Evolutionary conservation across 441 rosid species (phyloP).

Genomic region (Monsonia emarginata): DNA sequence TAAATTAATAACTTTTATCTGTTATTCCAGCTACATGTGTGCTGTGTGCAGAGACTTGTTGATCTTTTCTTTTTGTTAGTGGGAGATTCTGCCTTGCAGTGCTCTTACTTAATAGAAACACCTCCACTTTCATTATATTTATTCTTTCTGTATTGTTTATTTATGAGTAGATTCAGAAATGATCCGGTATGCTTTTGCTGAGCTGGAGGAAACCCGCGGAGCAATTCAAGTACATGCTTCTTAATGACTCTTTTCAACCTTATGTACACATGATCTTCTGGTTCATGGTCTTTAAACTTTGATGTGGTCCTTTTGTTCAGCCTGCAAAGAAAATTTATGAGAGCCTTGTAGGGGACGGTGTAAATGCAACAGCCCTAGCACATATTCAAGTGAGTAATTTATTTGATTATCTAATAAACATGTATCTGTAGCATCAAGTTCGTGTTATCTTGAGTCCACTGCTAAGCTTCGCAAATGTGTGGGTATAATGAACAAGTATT

Average conservation of each 20-base stretch:
- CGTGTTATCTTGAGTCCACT: background rate
- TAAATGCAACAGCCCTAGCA: conserved; percentile 56
- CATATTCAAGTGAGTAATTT: conserved; percentile 65
- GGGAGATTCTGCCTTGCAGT: background rate
- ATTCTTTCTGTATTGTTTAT: conserved; percentile 4
- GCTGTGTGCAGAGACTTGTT: background rate
- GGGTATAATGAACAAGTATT: background rate
- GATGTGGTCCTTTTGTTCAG: conserved; percentile 39
- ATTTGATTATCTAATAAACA: background rate
- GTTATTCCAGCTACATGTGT: background rate
- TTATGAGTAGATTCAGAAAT: conserved; percentile 55
- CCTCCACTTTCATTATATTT: background rate
- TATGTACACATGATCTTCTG: background rate
- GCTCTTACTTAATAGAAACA: background rate
- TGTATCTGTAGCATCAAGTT: conserved; percentile 1
- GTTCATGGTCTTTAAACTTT: conserved; percentile 15
- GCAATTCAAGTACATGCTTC: conserved; percentile 48
- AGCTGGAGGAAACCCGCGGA: conserved; percentile 91
- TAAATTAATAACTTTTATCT: background rate
- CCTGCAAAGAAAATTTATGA: conserved; percentile 76
- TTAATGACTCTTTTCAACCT: conserved; percentile 1
- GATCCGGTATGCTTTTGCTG: conserved; percentile 89
- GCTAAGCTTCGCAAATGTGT: background rate
- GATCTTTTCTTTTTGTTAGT: background rate
- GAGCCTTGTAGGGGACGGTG: conserved; percentile 55